Evolutionary conservation across 2,329 filamentous ascomycete genomes (phyloP).

Genomic region (Pochonia chlamydosporia): DNA sequence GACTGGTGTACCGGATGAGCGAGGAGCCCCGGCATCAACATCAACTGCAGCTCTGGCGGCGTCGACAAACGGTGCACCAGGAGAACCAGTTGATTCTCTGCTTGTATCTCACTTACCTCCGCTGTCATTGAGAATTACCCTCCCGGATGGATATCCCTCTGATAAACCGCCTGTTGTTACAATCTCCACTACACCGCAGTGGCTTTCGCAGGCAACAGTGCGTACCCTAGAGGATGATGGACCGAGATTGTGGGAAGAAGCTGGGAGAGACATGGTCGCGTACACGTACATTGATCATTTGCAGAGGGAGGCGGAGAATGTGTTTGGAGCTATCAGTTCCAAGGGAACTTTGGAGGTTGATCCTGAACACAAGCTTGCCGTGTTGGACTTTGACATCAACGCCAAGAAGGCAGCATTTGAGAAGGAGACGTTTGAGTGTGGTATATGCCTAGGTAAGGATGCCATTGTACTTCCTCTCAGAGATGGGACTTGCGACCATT

Average conservation of each 20-base stretch:
- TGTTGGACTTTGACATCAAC: slow-evolving; percentile 74
- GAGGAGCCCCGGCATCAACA: neutral
- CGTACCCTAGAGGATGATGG: slow-evolving; percentile 45
- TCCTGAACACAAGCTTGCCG: slow-evolving; percentile 57
- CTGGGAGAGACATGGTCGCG: slow-evolving; percentile 51
- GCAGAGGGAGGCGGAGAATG: slow-evolving; percentile 51
- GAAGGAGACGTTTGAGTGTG: slow-evolving; percentile 79
- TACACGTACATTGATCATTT: slow-evolving; percentile 61
- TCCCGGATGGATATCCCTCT: slow-evolving; percentile 55
- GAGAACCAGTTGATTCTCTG: slow-evolving; percentile 36
- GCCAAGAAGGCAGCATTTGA: slow-evolving; percentile 72
- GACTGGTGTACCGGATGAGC: slow-evolving; percentile 6
- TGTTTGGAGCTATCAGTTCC: slow-evolving; percentile 50
- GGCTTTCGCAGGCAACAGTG: slow-evolving; percentile 48
- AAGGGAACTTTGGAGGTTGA: slow-evolving; percentile 46
- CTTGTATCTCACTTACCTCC: slow-evolving; percentile 53
- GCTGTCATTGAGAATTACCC: slow-evolving; percentile 43
- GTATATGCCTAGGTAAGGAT: slow-evolving; percentile 64
- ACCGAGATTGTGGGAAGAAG: slow-evolving; percentile 54
- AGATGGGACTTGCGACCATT: neutral
- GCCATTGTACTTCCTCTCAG: neutral
- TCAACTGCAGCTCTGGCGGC: neutral
- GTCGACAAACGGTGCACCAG: slow-evolving; percentile 5
- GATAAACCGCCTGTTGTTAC: slow-evolving; percentile 42
- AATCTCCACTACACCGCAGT: slow-evolving; percentile 49